Conservation (phyloP, 176 grass and related monocot genomes). For the Avena insularis region DNA sequence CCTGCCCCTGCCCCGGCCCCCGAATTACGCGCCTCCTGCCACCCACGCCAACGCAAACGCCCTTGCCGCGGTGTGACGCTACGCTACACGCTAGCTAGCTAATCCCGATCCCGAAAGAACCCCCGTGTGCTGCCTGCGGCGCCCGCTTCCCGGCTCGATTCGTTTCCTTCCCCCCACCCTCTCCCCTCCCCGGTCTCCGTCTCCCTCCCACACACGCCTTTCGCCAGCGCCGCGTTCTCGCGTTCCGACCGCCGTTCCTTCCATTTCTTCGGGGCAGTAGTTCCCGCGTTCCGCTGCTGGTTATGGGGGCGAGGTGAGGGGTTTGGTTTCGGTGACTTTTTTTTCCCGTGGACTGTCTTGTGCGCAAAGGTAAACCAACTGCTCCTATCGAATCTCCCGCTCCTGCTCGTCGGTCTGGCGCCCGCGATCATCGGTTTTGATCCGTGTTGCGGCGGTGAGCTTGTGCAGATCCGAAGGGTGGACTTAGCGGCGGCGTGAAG, state of each 20-base stretch:
- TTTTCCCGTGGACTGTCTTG: background rate
- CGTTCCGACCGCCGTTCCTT: background rate
- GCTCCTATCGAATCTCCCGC: conserved; percentile 17
- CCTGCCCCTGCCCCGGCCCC: background rate
- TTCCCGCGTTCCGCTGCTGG: background rate
- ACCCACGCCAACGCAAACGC: background rate
- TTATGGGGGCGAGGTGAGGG: background rate
- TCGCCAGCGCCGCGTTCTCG: conserved; percentile 35
- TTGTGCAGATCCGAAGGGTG: conserved; percentile 34
- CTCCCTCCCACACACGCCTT: background rate
- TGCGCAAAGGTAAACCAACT: conserved; percentile 41
- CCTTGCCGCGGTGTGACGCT: conserved; percentile 18
- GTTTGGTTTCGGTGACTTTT: background rate
- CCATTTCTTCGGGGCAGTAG: background rate
- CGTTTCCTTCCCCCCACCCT: background rate
- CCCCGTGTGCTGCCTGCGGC: background rate
- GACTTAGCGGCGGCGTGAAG: background rate
- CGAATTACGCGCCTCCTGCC: conserved; percentile 60
- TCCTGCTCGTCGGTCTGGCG: too few species aligned
- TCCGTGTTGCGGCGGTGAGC: background rate
- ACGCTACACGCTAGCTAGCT: conserved; percentile 21
- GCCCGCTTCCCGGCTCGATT: background rate
- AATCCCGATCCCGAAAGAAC: background rate
- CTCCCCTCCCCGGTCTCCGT: background rate
- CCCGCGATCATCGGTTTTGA: conserved; percentile 20